These are phyloP conservation scores for Silybum marianum DNA, from an alignment of 129 eudicot species.

Conservation along the genomic window DNA sequence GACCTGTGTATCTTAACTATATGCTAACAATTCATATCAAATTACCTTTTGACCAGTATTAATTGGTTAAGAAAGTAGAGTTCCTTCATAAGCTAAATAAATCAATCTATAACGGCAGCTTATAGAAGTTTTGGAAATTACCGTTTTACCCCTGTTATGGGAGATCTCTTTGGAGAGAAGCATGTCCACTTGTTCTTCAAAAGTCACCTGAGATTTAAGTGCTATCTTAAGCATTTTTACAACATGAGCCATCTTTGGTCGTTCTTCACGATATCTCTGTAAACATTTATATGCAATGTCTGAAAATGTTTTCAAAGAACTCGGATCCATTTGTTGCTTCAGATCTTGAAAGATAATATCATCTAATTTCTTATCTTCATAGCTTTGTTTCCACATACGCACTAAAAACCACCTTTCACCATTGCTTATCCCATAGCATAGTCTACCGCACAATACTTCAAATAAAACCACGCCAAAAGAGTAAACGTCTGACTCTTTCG, in stretches of 20 bases:
- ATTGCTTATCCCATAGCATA: not conserved
- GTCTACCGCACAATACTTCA: slow-evolving; percentile 20
- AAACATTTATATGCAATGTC: slow-evolving; percentile 19
- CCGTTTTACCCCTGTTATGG: not conserved
- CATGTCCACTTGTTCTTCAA: not conserved
- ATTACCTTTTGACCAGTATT: not conserved
- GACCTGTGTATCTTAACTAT: too few relatives aligned
- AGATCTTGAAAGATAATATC: not conserved
- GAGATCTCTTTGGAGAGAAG: slow-evolving; percentile 4
- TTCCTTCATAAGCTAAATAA: not conserved
- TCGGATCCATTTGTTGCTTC: not conserved
- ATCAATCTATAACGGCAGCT: not conserved
- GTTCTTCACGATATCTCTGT: not conserved
- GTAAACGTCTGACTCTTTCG: slow-evolving; percentile 10
- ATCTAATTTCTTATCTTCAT: not conserved
- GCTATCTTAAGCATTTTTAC: slow-evolving; percentile 9
- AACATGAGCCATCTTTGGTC: slow-evolving; percentile 19
- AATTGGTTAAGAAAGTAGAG: not conserved
- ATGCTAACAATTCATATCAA: not conserved
- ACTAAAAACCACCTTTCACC: not conserved
- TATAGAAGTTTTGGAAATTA: not conserved
- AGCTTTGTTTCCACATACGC: slow-evolving; percentile 7
- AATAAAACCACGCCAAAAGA: slow-evolving; percentile 24
- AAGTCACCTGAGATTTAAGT: not conserved
- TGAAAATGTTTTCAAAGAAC: slow-evolving; percentile 1